A percentile compares a stretch with the other conserved stretches of the same genome.
Evolutionary conservation across 2,329 filamentous ascomycete genomes (phyloP).

Genomic region (Colletotrichum karsti): DNA sequence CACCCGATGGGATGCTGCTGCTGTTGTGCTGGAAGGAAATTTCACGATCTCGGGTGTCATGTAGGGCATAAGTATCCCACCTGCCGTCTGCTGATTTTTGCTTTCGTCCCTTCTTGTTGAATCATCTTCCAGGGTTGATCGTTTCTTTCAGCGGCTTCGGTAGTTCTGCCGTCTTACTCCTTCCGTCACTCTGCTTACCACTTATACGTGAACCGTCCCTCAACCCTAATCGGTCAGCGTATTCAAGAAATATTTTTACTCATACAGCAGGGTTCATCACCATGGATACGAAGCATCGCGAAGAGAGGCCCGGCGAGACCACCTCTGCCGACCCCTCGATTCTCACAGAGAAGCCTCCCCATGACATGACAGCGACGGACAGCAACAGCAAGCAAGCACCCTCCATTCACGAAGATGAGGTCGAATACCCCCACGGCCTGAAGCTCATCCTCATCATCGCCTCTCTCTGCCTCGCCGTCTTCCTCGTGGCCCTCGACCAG

Average conservation of each 20-base stretch:
- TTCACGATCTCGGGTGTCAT: slow-evolving; percentile 4
- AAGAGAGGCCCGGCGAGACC: neutral
- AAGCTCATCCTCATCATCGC: slow-evolving; percentile 51
- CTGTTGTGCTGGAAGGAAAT: too few relatives aligned
- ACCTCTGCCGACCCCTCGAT: slow-evolving; percentile 16
- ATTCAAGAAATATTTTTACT: too few relatives aligned
- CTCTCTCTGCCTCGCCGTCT: slow-evolving; percentile 55
- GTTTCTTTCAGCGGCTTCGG: neutral
- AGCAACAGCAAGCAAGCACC: neutral
- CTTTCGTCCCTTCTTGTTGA: neutral
- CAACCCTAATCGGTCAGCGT: neutral
- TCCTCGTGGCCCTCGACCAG: slow-evolving; percentile 60
- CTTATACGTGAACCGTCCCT: neutral
- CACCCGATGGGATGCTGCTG: slow-evolving; percentile 8
- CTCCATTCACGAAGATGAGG: slow-evolving; percentile 25
- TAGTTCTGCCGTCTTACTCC: neutral
- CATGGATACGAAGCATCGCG: slow-evolving; percentile 8
- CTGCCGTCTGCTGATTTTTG: neutral
- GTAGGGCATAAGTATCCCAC: slow-evolving; percentile 3
- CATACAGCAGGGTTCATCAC: neutral
- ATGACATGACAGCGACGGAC: neutral
- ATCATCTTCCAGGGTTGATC: neutral
- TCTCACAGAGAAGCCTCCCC: slow-evolving; percentile 4
- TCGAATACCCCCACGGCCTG: slow-evolving; percentile 47
- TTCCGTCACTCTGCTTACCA: neutral